Conservation (phyloP, 306 rosid genomes). For the Heteromeles arbutifolia region DNA sequence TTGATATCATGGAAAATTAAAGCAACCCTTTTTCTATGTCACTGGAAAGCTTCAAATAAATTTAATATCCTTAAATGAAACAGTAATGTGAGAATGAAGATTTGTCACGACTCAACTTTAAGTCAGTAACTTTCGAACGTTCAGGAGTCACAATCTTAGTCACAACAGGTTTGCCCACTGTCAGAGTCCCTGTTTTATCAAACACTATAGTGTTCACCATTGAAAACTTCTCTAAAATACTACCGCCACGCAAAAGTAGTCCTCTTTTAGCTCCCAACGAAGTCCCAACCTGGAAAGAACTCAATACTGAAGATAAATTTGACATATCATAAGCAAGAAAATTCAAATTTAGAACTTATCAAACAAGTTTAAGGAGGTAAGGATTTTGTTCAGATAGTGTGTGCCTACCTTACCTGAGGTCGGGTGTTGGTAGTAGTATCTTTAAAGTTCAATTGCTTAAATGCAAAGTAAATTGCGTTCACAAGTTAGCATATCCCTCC, state of each 20-base stretch:
- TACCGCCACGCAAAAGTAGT: conserved; percentile 90
- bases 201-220: conserved; percentile 77
- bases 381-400: not conserved
- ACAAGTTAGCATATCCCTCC: not conserved
- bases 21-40: not conserved
- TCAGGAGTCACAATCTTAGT: conserved; percentile 58
- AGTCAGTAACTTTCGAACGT: conserved; percentile 28
- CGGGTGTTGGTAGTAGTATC: not conserved
- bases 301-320: conserved; percentile 6
- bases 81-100: not conserved
- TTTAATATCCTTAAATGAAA: not conserved
- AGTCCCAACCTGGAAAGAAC: conserved; percentile 75
- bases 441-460: not conserved
- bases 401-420: not conserved
- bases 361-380: not conserved
- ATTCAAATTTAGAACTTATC: conserved; percentile 6
- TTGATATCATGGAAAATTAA: not conserved
- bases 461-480: not conserved
- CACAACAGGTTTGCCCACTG: conserved; percentile 87
- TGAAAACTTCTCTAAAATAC: conserved; percentile 81
- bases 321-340: not conserved
- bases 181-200: conserved; percentile 97
- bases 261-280: conserved; percentile 93
- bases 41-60: not conserved
- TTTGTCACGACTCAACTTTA: conserved; percentile 36